Conservation (phyloP, 2,329 filamentous ascomycete genomes). For the Phialophora verrucosa region DNA sequence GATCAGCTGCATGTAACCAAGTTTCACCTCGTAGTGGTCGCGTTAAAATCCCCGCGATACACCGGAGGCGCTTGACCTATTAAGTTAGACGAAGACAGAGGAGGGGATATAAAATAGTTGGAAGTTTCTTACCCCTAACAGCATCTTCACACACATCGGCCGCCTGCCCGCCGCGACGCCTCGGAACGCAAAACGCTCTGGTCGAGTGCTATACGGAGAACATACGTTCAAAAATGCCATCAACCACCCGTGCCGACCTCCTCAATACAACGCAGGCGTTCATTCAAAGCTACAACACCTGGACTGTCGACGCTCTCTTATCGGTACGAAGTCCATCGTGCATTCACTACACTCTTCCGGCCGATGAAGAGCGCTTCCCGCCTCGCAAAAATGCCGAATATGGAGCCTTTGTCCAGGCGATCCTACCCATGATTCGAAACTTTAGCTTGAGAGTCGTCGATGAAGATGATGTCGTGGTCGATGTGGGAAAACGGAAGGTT, state of each 20-base stretch:
- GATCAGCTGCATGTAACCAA: too few species aligned
- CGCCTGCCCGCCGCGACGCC: background rate
- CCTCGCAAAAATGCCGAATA: background rate
- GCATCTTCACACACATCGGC: background rate
- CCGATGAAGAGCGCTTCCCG: background rate
- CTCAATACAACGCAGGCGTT: background rate
- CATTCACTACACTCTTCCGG: background rate
- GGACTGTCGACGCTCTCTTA: conserved; percentile 1
- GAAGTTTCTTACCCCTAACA: too few species aligned
- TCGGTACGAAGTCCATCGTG: background rate
- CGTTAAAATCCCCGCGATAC: too few species aligned
- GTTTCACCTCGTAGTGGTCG: too few species aligned
- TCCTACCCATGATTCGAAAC: background rate
- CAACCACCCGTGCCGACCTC: background rate
- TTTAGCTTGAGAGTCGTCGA: background rate
- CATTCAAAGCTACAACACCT: background rate
- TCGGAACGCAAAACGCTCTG: background rate
- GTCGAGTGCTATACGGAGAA: background rate
- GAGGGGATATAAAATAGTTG: too few species aligned
- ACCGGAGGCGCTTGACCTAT: too few species aligned
- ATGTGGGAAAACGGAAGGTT: conserved; percentile 2
- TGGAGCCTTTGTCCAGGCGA: background rate
- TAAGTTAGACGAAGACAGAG: too few species aligned
- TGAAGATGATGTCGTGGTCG: background rate
- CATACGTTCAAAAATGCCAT: background rate